phyloP scores from a whole-genome alignment of 495 filamentous ascomycete species.

The Aspergillus ellipticus region DNA sequence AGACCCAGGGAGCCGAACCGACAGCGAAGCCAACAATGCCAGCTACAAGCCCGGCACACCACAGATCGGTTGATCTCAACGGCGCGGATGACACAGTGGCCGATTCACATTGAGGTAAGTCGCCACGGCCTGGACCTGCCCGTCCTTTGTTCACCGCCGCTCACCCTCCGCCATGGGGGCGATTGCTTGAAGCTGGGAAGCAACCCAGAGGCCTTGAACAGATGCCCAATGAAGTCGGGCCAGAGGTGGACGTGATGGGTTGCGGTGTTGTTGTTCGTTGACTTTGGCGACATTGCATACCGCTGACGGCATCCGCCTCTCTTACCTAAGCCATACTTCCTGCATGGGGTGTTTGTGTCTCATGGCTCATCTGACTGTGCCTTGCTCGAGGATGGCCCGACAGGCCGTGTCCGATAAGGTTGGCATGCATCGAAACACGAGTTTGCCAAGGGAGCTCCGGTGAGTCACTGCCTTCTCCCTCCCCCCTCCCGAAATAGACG shows the following conservation, averaged over 20 bases:
- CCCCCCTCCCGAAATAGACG: background rate
- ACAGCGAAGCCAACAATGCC: background rate
- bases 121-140: background rate
- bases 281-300: background rate
- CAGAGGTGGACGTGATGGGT: background rate
- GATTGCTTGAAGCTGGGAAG: background rate
- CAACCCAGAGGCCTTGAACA: background rate
- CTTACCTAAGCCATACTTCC: background rate
- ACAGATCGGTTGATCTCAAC: background rate
- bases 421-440: background rate
- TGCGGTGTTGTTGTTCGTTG: background rate
- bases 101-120: slow-evolving; percentile 4
- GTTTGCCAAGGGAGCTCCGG: background rate
- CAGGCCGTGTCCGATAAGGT: background rate
- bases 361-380: background rate
- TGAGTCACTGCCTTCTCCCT: no score
- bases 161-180: background rate
- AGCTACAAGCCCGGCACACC: no score
- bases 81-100: slow-evolving; percentile 2
- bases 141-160: background rate
- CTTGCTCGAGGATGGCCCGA: background rate
- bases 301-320: background rate
- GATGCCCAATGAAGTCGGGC: background rate
- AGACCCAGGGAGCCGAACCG: background rate
- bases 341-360: no score